Evolutionary conservation across 1,284 basidiomycete genomes (phyloP).

Genomic region (Xerocomus amazonicus): DNA sequence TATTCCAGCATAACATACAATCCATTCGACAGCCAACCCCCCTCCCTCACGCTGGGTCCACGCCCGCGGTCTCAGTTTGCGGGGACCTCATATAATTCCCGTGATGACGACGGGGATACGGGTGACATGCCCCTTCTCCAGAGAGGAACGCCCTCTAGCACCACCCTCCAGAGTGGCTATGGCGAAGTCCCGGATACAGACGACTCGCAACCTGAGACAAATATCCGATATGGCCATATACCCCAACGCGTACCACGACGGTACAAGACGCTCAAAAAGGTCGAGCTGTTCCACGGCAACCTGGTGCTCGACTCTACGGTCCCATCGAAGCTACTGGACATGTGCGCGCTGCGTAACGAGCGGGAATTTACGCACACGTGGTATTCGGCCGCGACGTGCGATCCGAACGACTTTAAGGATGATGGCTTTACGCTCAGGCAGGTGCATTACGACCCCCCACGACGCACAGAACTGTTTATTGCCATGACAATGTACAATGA

Average conservation of each 20-base stretch:
- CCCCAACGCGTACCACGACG: constrained; percentile 83
- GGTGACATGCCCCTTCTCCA: constrained; percentile 66
- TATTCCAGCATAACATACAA: constrained; percentile 25
- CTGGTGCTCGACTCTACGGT: constrained; percentile 86
- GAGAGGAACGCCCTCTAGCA: constrained; percentile 36
- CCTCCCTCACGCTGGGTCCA: constrained; percentile 14
- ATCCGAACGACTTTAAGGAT: constrained; percentile 84
- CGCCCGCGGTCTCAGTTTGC: constrained; percentile 26
- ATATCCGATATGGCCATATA: constrained; percentile 80
- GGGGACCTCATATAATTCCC: constrained; percentile 37
- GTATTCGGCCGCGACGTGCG: constrained; percentile 90
- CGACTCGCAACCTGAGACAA: constrained; percentile 43
- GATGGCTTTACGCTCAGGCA: constrained; percentile 81
- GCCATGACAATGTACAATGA: constrained; percentile 82
- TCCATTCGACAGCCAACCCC: constrained; percentile 19
- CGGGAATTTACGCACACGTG: constrained; percentile 95
- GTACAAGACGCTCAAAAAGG: constrained; percentile 88
- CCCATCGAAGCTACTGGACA: constrained; percentile 79
- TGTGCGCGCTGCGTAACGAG: constrained; percentile 71
- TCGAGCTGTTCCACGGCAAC: constrained; percentile 87
- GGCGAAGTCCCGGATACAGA: constrained; percentile 36
- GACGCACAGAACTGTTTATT: constrained; percentile 85
- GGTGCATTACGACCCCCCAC: constrained; percentile 77
- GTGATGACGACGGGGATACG: constrained; percentile 38
- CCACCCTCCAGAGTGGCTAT: constrained; percentile 44